phyloP scores from a whole-genome alignment of 2,329 filamentous ascomycete genomes.

The Cadophora sp. region DNA sequence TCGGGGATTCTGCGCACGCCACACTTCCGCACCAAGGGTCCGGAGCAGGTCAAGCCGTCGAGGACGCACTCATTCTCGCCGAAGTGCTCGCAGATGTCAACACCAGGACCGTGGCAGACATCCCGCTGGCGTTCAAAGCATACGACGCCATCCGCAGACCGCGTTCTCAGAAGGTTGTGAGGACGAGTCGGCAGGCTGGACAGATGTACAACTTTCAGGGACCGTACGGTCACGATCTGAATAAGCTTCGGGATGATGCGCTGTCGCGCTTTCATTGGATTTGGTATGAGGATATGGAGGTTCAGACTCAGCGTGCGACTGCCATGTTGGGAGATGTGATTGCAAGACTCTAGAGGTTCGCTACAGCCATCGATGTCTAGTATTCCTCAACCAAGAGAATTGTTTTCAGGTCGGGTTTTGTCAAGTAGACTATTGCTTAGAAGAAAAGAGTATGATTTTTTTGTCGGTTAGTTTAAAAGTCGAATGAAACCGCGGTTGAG shows the following conservation, averaged over 20 bases:
- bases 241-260: background rate
- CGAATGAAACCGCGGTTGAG: too few relatives aligned
- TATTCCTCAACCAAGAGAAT: too few relatives aligned
- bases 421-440: too few relatives aligned
- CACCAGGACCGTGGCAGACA: background rate
- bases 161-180: constrained; percentile 1
- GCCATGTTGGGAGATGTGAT: background rate
- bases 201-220: constrained; percentile 14
- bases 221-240: background rate
- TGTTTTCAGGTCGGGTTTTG: too few relatives aligned
- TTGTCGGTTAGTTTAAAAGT: too few relatives aligned
- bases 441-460: too few relatives aligned
- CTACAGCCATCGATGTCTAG: too few relatives aligned
- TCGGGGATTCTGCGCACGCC: constrained; percentile 10
- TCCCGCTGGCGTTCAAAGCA: constrained; percentile 9
- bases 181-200: constrained; percentile 12
- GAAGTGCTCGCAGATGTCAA: background rate
- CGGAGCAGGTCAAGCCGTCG: constrained; percentile 7
- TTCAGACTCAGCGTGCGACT: background rate
- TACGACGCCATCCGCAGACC: constrained; percentile 4
- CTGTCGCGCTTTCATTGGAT: constrained; percentile 4
- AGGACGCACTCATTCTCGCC: constrained; percentile 11
- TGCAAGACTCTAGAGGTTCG: background rate
- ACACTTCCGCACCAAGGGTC: constrained; percentile 9
- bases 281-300: constrained; percentile 18